Conservation (phyloP, 2,329 filamentous ascomycete species). For the Penicillium corylophilum region DNA sequence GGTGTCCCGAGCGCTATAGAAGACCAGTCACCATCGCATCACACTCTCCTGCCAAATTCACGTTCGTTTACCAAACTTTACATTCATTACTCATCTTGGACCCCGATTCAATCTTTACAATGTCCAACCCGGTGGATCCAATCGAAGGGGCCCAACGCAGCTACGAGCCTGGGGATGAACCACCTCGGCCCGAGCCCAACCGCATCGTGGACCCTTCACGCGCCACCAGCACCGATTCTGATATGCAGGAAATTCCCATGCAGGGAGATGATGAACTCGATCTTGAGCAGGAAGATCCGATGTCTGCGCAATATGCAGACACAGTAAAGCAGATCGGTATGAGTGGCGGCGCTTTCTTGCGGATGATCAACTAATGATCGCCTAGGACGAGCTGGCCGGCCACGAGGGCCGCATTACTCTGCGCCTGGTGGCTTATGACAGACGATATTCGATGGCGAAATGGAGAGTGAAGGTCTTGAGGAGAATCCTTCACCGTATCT, state of each 20-base stretch:
- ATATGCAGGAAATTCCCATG: background rate
- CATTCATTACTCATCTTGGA: background rate
- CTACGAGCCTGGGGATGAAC: slow-evolving; percentile 31
- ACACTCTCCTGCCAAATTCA: background rate
- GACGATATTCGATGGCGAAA: background rate
- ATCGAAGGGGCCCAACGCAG: slow-evolving; percentile 27
- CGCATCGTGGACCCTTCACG: background rate
- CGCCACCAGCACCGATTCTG: slow-evolving; percentile 4
- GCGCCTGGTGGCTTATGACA: background rate
- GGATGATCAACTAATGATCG: background rate
- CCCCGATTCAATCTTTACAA: background rate
- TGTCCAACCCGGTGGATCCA: slow-evolving; percentile 1
- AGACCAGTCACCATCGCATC: slow-evolving; percentile 1
- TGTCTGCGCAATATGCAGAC: slow-evolving; percentile 31
- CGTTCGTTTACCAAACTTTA: background rate
- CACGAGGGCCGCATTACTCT: slow-evolving; percentile 17
- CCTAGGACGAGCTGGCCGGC: slow-evolving; percentile 22
- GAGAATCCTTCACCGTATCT: background rate
- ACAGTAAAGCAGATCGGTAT: slow-evolving; percentile 31
- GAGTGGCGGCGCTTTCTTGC: background rate
- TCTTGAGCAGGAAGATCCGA: slow-evolving; percentile 24
- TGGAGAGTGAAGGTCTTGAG: background rate
- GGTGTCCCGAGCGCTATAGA: slow-evolving; percentile 1
- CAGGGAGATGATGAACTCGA: slow-evolving; percentile 15
- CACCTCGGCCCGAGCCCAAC: background rate